Evolutionary conservation across 352 stramenopile species (phyloP).

Genomic region (Phytophthora colocasiae): DNA sequence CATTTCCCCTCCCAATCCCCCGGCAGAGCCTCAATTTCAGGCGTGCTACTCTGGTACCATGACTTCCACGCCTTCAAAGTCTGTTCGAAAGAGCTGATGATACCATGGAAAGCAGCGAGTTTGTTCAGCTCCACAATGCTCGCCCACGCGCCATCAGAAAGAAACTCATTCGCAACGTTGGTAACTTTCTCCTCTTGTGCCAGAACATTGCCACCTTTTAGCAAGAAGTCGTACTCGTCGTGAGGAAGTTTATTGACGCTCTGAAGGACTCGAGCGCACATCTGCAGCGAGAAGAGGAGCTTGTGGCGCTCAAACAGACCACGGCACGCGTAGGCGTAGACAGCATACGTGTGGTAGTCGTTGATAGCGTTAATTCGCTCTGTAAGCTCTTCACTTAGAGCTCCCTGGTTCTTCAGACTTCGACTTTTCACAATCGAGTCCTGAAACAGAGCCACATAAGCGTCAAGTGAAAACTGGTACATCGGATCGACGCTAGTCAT

Average conservation of each 20-base stretch:
- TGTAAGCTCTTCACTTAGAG: constrained; percentile 83
- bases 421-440: constrained; percentile 92
- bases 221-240: constrained; percentile 96
- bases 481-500: constrained; percentile 96
- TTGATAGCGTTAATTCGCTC: constrained; percentile 95
- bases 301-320: constrained; percentile 97
- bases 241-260: constrained; percentile 91
- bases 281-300: constrained; percentile 95
- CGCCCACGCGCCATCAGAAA: constrained; percentile 88
- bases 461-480: constrained; percentile 97
- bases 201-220: constrained; percentile 88
- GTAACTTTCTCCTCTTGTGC: constrained; percentile 68
- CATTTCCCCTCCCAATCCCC: constrained; percentile 94
- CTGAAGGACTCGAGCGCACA: constrained; percentile 93
- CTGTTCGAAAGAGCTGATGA: constrained; percentile 93
- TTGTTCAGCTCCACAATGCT: constrained; percentile 94
- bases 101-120: constrained; percentile 85
- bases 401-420: constrained; percentile 81
- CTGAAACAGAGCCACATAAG: constrained; percentile 96
- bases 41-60: constrained; percentile 89
- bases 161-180: constrained; percentile 90
- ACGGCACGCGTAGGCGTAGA: constrained; percentile 96
- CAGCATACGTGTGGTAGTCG: constrained; percentile 94
- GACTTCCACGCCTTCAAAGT: constrained; percentile 79
- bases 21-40: constrained; percentile 91